phyloP scores from a whole-genome alignment of 208 protist species.

The Leishmania tropica region DNA sequence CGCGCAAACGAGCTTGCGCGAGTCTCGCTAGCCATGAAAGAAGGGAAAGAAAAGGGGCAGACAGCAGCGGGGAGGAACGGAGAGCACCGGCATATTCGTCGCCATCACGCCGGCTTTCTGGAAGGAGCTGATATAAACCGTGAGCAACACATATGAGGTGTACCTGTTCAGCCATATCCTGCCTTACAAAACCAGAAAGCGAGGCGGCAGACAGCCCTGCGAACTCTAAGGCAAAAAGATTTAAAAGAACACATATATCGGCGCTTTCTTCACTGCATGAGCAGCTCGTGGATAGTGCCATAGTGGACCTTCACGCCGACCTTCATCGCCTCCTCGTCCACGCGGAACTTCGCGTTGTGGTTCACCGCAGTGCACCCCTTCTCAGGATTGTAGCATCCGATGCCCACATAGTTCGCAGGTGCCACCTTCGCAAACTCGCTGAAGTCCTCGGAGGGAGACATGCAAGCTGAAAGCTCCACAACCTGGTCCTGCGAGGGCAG shows the following conservation, averaged over 20 bases:
- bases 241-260: neutral
- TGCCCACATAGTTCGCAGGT: constrained; percentile 48
- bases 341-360: constrained; percentile 52
- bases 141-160: neutral
- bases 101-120: neutral
- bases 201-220: neutral
- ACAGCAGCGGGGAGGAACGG: too few species aligned
- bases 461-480: constrained; percentile 28
- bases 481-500: constrained; percentile 31
- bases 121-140: neutral
- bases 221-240: neutral
- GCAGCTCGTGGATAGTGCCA: constrained; percentile 18
- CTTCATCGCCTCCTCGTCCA: constrained; percentile 62
- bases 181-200: neutral
- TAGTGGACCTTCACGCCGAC: constrained; percentile 44
- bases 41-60: neutral
- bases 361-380: constrained; percentile 34
- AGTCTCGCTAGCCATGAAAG: neutral
- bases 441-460: constrained; percentile 57
- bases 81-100: neutral
- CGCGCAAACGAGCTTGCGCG: neutral
- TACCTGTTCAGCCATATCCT: neutral
- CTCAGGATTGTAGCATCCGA: constrained; percentile 46
- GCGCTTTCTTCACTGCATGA: constrained; percentile 1
- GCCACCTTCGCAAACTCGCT: constrained; percentile 32